phyloP scores from a whole-genome alignment of 306 rosid genomes.

The Psophocarpus tetragonolobus region DNA sequence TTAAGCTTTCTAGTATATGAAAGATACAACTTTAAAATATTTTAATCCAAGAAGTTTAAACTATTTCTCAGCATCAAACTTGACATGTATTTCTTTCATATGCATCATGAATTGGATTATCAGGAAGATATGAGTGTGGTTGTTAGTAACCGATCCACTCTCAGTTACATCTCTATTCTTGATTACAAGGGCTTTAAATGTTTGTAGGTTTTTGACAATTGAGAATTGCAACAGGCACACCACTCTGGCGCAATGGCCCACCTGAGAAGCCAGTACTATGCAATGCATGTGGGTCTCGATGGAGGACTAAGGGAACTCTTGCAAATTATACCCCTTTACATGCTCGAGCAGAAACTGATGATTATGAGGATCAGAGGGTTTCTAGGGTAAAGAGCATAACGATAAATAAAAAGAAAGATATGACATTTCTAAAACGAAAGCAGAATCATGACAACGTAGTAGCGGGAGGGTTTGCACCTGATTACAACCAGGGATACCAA shows the following conservation, averaged over 20 bases:
- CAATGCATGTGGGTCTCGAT: constrained; percentile 99
- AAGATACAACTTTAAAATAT: background rate
- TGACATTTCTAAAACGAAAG: constrained; percentile 73
- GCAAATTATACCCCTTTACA: constrained; percentile 96
- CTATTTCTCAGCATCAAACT: constrained; percentile 3
- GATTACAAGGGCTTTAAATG: constrained; percentile 18
- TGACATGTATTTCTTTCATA: background rate
- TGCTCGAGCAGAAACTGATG: constrained; percentile 88
- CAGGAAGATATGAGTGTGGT: constrained; percentile 19
- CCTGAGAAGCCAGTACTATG: constrained; percentile 97
- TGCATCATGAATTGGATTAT: constrained; percentile 28
- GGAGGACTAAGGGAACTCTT: constrained; percentile 99
- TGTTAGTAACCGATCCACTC: constrained; percentile 20
- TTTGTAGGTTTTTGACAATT: constrained; percentile 41
- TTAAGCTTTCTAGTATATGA: constrained; percentile 18
- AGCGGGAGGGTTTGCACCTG: constrained; percentile 47
- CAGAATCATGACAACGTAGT: constrained; percentile 53
- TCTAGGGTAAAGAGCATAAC: constrained; percentile 71
- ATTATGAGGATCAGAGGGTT: constrained; percentile 71
- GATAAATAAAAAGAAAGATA: constrained; percentile 74
- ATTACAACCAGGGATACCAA: constrained; percentile 64
- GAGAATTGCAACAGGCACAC: constrained; percentile 79
- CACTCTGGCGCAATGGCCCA: constrained; percentile 99
- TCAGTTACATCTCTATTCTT: constrained; percentile 12
- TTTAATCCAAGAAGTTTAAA: constrained; percentile 20